Percentiles rank a stretch among this genome's conserved stretches.
These are phyloP conservation scores for Pythium aristosporum DNA, from an alignment of 352 stramenopile species.

Conservation along the genomic window DNA sequence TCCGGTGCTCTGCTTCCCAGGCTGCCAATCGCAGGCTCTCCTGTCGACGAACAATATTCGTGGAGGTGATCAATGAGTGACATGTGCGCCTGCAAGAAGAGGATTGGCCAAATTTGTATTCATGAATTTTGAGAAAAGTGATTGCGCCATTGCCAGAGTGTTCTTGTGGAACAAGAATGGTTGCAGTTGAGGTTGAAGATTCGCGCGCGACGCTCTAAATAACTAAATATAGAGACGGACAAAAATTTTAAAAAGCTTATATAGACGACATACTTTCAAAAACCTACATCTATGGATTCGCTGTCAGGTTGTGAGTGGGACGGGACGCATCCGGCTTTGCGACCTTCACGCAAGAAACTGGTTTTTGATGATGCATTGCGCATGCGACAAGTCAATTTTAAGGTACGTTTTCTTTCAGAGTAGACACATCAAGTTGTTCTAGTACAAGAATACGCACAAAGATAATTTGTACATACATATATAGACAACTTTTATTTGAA, in stretches of 20 bases:
- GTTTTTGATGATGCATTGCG: not conserved
- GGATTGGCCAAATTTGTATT: too few relatives aligned
- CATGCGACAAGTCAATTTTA: conserved; percentile 15
- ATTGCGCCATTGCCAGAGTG: conserved; percentile 7
- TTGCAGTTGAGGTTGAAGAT: conserved; percentile 19
- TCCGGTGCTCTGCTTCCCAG: too few relatives aligned
- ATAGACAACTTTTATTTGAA: not conserved
- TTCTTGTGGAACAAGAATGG: not conserved
- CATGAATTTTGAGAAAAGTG: not conserved
- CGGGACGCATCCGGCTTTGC: conserved; percentile 7
- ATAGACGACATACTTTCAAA: not conserved
- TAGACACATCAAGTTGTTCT: not conserved
- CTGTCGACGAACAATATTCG: too few relatives aligned
- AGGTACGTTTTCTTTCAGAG: not conserved
- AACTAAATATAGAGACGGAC: not conserved
- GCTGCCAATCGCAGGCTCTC: too few relatives aligned
- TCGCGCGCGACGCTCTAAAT: too few relatives aligned
- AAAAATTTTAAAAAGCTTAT: not conserved
- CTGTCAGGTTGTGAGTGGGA: conserved; percentile 2
- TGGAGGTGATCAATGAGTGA: too few relatives aligned
- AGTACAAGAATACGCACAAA: conserved; percentile 6
- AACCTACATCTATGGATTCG: not conserved
- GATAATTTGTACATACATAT: not conserved
- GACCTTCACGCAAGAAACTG: conserved; percentile 9
- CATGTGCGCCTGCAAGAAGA: too few relatives aligned